These are phyloP conservation scores for Trichothecium sympodiale DNA, from an alignment of 2,329 filamentous ascomycete genomes.

Conservation along the genomic window DNA sequence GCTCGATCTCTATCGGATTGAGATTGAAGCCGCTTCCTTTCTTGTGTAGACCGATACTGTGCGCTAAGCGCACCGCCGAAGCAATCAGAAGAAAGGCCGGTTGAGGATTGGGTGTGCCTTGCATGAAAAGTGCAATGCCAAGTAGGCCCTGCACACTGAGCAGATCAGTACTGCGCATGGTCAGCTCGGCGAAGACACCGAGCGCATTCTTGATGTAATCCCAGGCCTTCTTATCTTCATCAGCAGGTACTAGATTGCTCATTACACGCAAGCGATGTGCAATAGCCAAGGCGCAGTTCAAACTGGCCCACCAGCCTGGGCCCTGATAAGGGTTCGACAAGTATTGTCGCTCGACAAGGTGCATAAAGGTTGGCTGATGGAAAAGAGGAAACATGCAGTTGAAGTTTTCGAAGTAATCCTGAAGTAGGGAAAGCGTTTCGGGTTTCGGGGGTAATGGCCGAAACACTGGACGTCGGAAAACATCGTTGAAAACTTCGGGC, in stretches of 20 bases:
- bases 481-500: slow-evolving; percentile 88
- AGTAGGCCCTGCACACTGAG: slow-evolving; percentile 88
- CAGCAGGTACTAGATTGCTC: slow-evolving; percentile 82
- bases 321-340: slow-evolving; percentile 86
- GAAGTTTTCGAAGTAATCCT: slow-evolving; percentile 96
- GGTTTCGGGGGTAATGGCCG: slow-evolving; percentile 71
- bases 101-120: slow-evolving; percentile 93
- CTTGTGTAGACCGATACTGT: slow-evolving; percentile 93
- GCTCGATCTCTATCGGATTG: slow-evolving; percentile 88
- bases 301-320: slow-evolving; percentile 95
- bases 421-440: slow-evolving; percentile 79
- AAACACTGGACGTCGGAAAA: slow-evolving; percentile 80
- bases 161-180: slow-evolving; percentile 91
- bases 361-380: slow-evolving; percentile 97
- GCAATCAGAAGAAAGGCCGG: slow-evolving; percentile 86
- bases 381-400: slow-evolving; percentile 98
- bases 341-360: slow-evolving; percentile 89
- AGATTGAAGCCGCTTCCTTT: slow-evolving; percentile 85
- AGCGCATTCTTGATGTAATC: slow-evolving; percentile 93
- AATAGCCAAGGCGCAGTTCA: slow-evolving; percentile 91
- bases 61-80: slow-evolving; percentile 78
- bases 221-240: slow-evolving; percentile 93
- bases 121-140: slow-evolving; percentile 88
- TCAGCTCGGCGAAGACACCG: slow-evolving; percentile 83
- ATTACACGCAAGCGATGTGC: slow-evolving; percentile 86